A percentile compares a stretch with the other conserved stretches of the same genome.
Evolutionary conservation across 495 filamentous ascomycete genomes (phyloP).

Genomic region (Immersiella caudata): DNA sequence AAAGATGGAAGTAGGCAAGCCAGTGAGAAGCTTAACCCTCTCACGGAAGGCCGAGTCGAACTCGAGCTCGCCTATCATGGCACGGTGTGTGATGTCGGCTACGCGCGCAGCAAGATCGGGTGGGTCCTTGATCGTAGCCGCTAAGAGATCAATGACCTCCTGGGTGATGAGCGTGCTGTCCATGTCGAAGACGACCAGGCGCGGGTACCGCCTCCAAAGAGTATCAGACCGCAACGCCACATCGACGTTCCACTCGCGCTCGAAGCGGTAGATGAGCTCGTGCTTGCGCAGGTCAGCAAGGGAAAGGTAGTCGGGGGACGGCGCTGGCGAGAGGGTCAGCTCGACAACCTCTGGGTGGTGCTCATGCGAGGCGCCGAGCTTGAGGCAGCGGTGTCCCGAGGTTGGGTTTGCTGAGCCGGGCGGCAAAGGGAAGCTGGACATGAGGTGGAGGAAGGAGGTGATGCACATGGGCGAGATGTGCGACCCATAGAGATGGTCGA

Average conservation of each 20-base stretch:
- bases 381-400: slow-evolving; percentile 72
- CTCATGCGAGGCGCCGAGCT: slow-evolving; percentile 48
- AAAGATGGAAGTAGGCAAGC: slow-evolving; percentile 78
- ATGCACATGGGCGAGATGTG: slow-evolving; percentile 79
- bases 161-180: slow-evolving; percentile 94
- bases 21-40: slow-evolving; percentile 77
- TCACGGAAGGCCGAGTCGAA: slow-evolving; percentile 80
- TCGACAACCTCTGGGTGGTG: slow-evolving; percentile 68
- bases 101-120: slow-evolving; percentile 62
- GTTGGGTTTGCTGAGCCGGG: slow-evolving; percentile 59
- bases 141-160: slow-evolving; percentile 95
- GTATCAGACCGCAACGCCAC: slow-evolving; percentile 71
- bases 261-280: slow-evolving; percentile 78
- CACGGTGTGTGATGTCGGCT: slow-evolving; percentile 79
- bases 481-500: slow-evolving; percentile 76
- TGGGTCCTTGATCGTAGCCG: slow-evolving; percentile 64
- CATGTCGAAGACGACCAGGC: slow-evolving; percentile 95
- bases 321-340: slow-evolving; percentile 68
- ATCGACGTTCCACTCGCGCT: slow-evolving; percentile 86
- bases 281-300: slow-evolving; percentile 72
- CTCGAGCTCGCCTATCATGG: slow-evolving; percentile 97
- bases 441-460: slow-evolving; percentile 77
- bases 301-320: slow-evolving; percentile 66
- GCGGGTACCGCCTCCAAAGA: slow-evolving; percentile 74
- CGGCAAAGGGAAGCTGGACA: slow-evolving; percentile 66